Conservation (phyloP, 2,329 filamentous ascomycete species). For the Laburnicola sp. region DNA sequence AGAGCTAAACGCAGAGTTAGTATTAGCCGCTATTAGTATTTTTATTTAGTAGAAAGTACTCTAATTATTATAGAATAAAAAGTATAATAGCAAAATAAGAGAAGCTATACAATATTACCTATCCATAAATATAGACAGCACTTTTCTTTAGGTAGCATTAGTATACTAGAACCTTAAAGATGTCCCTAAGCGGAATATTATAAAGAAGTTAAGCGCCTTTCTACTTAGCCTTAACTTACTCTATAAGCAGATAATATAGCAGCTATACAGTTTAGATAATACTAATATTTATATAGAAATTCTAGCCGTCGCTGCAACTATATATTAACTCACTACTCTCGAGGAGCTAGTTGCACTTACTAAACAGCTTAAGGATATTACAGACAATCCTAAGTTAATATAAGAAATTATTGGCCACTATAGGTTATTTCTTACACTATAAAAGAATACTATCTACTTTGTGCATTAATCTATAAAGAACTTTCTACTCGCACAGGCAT, state of each 20-base stretch:
- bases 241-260: slow-evolving; percentile 46
- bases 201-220: slow-evolving; percentile 16
- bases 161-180: too few species aligned
- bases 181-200: too few species aligned
- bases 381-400: slow-evolving; percentile 17
- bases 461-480: slow-evolving; percentile 8
- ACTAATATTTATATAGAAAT: slow-evolving; percentile 39
- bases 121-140: slow-evolving; percentile 13
- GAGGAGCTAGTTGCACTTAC: slow-evolving; percentile 37
- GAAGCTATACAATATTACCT: slow-evolving; percentile 7
- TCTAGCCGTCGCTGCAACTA: slow-evolving; percentile 35
- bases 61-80: slow-evolving; percentile 16
- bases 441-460: background rate
- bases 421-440: slow-evolving; percentile 47
- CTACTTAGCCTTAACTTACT: slow-evolving; percentile 43
- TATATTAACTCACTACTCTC: slow-evolving; percentile 45
- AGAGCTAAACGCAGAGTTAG: slow-evolving; percentile 39
- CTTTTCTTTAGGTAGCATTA: too few species aligned
- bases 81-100: too few species aligned
- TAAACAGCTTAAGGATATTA: slow-evolving; percentile 8
- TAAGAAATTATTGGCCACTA: slow-evolving; percentile 39
- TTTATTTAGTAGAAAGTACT: slow-evolving; percentile 45
- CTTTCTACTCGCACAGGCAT: background rate
- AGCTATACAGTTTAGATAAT: slow-evolving; percentile 35
- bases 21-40: slow-evolving; percentile 38